Evolutionary conservation across 257 asterid species (phyloP), one percentile per base, ranked within the genome.

Genomic region (Eustoma russellianum): DNA sequence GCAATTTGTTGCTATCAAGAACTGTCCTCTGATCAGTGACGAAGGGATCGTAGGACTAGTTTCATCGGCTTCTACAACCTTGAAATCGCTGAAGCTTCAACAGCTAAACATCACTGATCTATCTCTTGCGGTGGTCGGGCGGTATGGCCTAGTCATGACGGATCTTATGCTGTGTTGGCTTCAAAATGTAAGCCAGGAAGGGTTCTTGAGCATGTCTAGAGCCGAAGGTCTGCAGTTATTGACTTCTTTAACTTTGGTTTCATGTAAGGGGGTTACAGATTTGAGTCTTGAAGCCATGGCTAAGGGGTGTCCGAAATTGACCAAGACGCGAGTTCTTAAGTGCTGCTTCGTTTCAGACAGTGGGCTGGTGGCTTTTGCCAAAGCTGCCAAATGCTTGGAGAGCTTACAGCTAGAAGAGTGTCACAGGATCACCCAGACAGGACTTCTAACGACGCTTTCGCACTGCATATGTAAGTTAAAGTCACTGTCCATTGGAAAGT

Each of bases 141-240:
- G 79, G 55, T 91, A 79, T 3, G 97, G 98, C 15, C 82, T 72
- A 71, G 65, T 79, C 30, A 71, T 92, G 49, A 71, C 82, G 7
- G 70, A 54, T 73, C 94, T 92, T 41, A 75, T 73, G 9, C 79
- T 92, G 5, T 24, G 68, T 1, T 79, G 79, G 30, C 95, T 92
- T 70, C 83, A 67, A 15, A 83, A 75, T 5, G 95, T 92, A 13
- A 87, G 79, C 76, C 83, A 88, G 67, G 82, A 74, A 70, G 95
- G 98, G 5, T 85, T 92, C 69, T 92, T 97, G 98, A 95, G 77
- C 51, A 92, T 92, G 98, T 94, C 83, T 14, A 81, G 67, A 17
- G 88, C 94, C 19, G 72, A 44, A 55, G 98, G 97, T 50, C 75
- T 92, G 14, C 71, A 74, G 54, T 46, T 60, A 1, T 71, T 92